Evolutionary conservation across 139 green algal species (phyloP).

Genomic region (Pseudopediastrum boryanum): DNA sequence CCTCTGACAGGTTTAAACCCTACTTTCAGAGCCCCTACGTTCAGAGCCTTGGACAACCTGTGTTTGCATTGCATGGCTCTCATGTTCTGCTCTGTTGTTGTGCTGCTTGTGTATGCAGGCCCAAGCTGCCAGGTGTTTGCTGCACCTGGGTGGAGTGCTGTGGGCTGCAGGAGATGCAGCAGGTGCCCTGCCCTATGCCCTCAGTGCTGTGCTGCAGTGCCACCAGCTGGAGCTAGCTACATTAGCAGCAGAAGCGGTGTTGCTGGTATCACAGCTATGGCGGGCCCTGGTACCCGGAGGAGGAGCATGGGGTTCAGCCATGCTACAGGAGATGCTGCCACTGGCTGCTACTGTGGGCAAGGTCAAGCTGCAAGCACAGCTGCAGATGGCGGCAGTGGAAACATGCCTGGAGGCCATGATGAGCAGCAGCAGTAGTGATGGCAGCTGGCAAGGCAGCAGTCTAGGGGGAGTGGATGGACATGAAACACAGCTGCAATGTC

Average conservation of each 20-base stretch:
- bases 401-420: background rate
- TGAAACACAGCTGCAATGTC: background rate
- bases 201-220: slow-evolving; percentile 27
- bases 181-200: slow-evolving; percentile 20
- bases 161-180: slow-evolving; percentile 14
- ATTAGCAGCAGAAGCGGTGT: slow-evolving; percentile 11
- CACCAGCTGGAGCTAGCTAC: slow-evolving; percentile 16
- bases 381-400: background rate
- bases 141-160: slow-evolving; percentile 5
- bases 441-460: background rate
- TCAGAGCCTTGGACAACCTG: no score
- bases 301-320: background rate
- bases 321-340: slow-evolving; percentile 33
- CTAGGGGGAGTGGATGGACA: background rate
- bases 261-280: slow-evolving; percentile 22
- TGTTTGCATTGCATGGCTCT: no score
- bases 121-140: background rate
- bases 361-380: slow-evolving; percentile 4
- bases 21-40: no score
- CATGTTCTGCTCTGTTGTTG: no score
- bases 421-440: background rate
- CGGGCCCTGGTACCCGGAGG: slow-evolving; percentile 17
- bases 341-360: background rate
- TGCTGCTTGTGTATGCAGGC: no score
- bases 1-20: no score